Conservation (phyloP, 1,139 yeast genomes). For the Diutina rugosa region DNA sequence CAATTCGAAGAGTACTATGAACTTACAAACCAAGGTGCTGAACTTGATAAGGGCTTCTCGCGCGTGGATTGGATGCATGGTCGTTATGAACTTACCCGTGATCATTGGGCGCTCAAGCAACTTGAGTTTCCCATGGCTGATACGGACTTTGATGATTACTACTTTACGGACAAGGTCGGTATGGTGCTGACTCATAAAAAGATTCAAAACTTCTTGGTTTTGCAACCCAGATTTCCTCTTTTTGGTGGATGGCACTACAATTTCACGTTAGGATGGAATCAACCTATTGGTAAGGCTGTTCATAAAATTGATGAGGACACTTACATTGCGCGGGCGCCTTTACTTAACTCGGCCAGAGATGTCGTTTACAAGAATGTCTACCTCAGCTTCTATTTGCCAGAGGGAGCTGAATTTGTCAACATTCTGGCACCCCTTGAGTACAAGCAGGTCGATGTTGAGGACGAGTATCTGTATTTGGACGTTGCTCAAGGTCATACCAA, state of each 20-base stretch:
- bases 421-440: slow-evolving; percentile 45
- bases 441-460: slow-evolving; percentile 18
- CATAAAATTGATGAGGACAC: slow-evolving; percentile 33
- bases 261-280: slow-evolving; percentile 89
- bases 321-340: slow-evolving; percentile 55
- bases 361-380: slow-evolving; percentile 51
- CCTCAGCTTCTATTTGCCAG: slow-evolving; percentile 69
- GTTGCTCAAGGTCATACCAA: slow-evolving; percentile 69
- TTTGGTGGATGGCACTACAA: slow-evolving; percentile 96
- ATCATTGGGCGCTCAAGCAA: slow-evolving; percentile 38
- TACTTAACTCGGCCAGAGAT: slow-evolving; percentile 62
- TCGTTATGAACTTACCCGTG: slow-evolving; percentile 25
- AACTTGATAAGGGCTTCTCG: slow-evolving; percentile 54
- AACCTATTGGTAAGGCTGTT: slow-evolving; percentile 40
- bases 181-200: slow-evolving; percentile 76
- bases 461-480: slow-evolving; percentile 63
- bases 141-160: slow-evolving; percentile 38
- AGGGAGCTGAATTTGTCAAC: slow-evolving; percentile 59
- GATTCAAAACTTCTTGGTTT: slow-evolving; percentile 31
- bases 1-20: slow-evolving; percentile 78
- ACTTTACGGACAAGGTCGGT: slow-evolving; percentile 83
- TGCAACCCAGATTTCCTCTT: slow-evolving; percentile 83
- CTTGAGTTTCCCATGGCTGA: slow-evolving; percentile 29
- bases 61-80: slow-evolving; percentile 65
- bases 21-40: slow-evolving; percentile 64